phyloP scores from a whole-genome alignment of 805 yeast species.

The Isabelozyma pseudorhagii region DNA sequence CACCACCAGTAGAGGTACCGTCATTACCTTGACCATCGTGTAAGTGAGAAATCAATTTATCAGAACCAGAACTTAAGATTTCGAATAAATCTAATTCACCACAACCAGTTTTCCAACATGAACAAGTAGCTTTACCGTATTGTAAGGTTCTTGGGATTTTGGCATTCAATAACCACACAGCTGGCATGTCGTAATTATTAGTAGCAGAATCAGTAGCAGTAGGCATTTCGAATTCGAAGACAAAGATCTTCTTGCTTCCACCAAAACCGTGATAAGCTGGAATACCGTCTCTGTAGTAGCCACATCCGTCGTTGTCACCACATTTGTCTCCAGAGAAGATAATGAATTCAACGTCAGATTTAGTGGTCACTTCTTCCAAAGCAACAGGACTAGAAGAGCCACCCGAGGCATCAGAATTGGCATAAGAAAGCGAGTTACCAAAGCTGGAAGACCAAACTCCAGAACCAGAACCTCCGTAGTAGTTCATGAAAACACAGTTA shows the following conservation, averaged over 20 bases:
- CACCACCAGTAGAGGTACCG: conserved; percentile 58
- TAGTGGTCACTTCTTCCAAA: conserved; percentile 63
- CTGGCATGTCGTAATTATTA: conserved; percentile 91
- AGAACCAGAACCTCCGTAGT: conserved; percentile 83
- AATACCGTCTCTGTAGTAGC: conserved; percentile 77
- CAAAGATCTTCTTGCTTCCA: conserved; percentile 80
- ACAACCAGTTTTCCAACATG: conserved; percentile 97
- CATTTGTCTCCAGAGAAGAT: conserved; percentile 76
- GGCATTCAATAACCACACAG: conserved; percentile 93
- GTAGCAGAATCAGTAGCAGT: conserved; percentile 45
- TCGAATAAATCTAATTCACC: conserved; percentile 97
- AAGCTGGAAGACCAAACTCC: conserved; percentile 85
- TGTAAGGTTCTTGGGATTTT: conserved; percentile 95
- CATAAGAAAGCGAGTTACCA: conserved; percentile 90
- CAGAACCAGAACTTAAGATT: conserved; percentile 72
- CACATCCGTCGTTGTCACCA: conserved; percentile 57
- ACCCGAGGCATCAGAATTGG: conserved; percentile 71
- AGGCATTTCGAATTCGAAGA: conserved; percentile 95
- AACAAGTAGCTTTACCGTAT: conserved; percentile 81
- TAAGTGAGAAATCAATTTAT: conserved; percentile 72
- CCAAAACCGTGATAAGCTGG: conserved; percentile 95
- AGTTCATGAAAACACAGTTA: conserved; percentile 81
- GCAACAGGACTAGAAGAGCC: conserved; percentile 69
- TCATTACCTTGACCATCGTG: conserved; percentile 78
- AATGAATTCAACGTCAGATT: conserved; percentile 74